These are phyloP conservation scores for Salvia miltiorrhiza DNA, from an alignment of 257 asterid genomes.

Conservation along the genomic window DNA sequence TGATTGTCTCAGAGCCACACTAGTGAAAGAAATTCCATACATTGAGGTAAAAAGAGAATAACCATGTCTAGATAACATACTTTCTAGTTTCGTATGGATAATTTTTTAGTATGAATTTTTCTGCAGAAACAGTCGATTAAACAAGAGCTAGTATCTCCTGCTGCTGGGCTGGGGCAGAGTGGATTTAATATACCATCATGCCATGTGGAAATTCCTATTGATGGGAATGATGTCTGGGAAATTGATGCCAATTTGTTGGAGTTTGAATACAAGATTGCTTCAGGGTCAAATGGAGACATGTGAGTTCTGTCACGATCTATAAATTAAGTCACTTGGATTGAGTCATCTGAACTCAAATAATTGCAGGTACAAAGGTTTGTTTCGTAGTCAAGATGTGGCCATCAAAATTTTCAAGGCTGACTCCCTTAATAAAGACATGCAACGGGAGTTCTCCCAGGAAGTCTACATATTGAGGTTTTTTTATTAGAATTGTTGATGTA, in stretches of 20 bases:
- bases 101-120: not conserved
- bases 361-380: constrained; percentile 73
- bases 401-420: constrained; percentile 68
- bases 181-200: constrained; percentile 25
- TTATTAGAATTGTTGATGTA: not conserved
- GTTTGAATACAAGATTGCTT: constrained; percentile 57
- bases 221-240: constrained; percentile 79
- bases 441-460: constrained; percentile 77
- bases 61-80: not conserved
- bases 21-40: constrained; percentile 59
- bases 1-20: constrained; percentile 47
- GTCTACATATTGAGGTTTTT: constrained; percentile 75
- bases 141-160: constrained; percentile 31
- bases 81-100: not conserved
- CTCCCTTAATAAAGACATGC: constrained; percentile 44
- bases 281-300: constrained; percentile 76
- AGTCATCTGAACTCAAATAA: constrained; percentile 3
- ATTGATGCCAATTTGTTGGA: constrained; percentile 56
- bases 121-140: constrained; percentile 43
- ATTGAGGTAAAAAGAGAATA: constrained; percentile 52
- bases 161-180: constrained; percentile 27
- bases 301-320: constrained; percentile 34
- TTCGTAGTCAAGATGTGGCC: constrained; percentile 77
- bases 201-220: constrained; percentile 47
- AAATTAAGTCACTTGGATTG: not conserved